Percentiles rank a stretch among this genome's conserved stretches.
phyloP scores from a whole-genome alignment of 1,284 basidiomycete genomes.

The Apiotrichum sp. region DNA sequence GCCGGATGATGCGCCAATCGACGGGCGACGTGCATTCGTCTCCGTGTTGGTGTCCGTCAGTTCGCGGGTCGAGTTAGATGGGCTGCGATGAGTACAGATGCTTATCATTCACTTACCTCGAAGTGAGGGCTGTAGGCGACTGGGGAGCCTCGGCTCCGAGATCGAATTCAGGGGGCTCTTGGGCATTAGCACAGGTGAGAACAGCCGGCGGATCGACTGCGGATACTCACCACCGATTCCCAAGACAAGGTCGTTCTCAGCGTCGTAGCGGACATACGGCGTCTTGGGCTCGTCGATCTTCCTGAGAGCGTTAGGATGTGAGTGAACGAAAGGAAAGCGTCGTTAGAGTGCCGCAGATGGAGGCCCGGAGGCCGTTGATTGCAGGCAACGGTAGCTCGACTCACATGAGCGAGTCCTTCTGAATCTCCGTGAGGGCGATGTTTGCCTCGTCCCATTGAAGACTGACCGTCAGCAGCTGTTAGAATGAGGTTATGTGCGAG shows the following conservation, averaged over 20 bases:
- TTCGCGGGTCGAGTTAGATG: conserved; percentile 1
- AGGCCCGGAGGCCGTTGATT: too few relatives aligned
- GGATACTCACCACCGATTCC: conserved; percentile 55
- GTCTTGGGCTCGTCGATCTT: conserved; percentile 96
- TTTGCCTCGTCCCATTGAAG: conserved; percentile 91
- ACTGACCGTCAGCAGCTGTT: conserved; percentile 32
- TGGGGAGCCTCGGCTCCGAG: conserved; percentile 15
- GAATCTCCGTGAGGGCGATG: conserved; percentile 77
- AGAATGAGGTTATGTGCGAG: too few relatives aligned
- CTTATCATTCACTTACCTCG: neutral
- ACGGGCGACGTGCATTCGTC: conserved; percentile 36
- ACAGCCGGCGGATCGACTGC: neutral
- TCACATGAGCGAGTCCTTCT: conserved; percentile 82
- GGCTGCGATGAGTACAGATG: conserved; percentile 3
- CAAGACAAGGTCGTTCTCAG: conserved; percentile 67
- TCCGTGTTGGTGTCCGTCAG: conserved; percentile 12
- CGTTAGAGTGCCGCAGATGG: too few relatives aligned
- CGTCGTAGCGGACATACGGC: conserved; percentile 85
- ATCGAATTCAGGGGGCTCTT: conserved; percentile 55
- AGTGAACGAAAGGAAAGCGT: too few relatives aligned
- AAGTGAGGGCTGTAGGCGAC: conserved; percentile 3
- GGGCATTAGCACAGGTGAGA: neutral
- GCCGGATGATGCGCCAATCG: conserved; percentile 61
- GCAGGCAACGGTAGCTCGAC: conserved; percentile 8
- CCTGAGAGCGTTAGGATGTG: conserved; percentile 19